Base-by-base conservation (phyloP, 805 yeast genomes). In the Wickerhamiella slavikovae region DNA sequence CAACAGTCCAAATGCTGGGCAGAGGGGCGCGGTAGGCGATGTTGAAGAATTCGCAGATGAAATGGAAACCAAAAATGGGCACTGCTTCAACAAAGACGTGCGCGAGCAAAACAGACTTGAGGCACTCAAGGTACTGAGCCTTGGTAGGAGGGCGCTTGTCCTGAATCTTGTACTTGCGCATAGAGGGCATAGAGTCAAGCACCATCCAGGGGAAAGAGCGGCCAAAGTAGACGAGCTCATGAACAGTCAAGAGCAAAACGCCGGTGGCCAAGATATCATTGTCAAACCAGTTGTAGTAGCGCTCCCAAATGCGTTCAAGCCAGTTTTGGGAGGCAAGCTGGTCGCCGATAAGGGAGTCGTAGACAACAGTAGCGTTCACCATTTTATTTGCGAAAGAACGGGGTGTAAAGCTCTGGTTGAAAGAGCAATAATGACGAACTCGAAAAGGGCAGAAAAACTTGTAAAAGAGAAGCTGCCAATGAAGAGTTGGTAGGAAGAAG, bases 61-160 rank as follows among this genome's bases (percentile, higher is more conserved):
- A 93, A 54, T 85, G 95, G 70, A 85, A 85, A 29, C 82, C 73
- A 93, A 94, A 85, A 41, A 85, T 89, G 33, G 95, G 96, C 37
- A 89, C 61, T 4, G 93, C 93, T 60, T 85, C 98, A 29, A 85
- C 92, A 38, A 85, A 54, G 53, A 82, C 71, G 57, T 85, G 98
- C 3, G 91, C 75, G 28, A 70, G 65, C 32, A 89, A 56, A 19
- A 85, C 95, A 17, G 76, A 59, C 52, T 78, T 76, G 42, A 79
- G 60, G 55, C 98, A 85, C 53, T 78, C 82, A 83, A 91, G 70
- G 52, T 85, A 95, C 57, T 85, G 94, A 49, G 64, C 63, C 35
- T 66, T 64, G 27, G 77, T 60, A 24, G 94, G 93, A 31, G 73
- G 54, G 50, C 79, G 79, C 24, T 75, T 66, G 28, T 79, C 82